Evolutionary conservation across 1,284 basidiomycete species (phyloP).

Genomic region (Tetrapyrgos nigripes): DNA sequence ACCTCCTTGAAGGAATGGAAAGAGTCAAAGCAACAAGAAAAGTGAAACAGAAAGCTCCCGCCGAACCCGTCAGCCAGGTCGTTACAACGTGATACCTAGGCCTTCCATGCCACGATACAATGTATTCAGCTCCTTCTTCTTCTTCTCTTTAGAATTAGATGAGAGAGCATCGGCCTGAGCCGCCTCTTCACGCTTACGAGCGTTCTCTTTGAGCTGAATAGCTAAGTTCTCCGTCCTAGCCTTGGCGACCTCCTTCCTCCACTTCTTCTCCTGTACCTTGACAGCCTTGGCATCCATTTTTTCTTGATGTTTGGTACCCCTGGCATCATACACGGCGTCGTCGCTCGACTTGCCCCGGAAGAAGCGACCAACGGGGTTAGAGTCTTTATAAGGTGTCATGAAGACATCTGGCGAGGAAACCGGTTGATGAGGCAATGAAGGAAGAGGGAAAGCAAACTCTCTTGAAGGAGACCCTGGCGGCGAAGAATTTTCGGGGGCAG

Average conservation of each 20-base stretch:
- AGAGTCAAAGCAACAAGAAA: background rate
- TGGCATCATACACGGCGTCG: background rate
- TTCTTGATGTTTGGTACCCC: background rate
- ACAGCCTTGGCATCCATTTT: slow-evolving; percentile 38
- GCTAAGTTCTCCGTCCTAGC: slow-evolving; percentile 47
- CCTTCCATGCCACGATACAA: slow-evolving; percentile 22
- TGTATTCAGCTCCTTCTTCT: slow-evolving; percentile 11
- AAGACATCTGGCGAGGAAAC: no score
- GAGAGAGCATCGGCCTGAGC: slow-evolving; percentile 35
- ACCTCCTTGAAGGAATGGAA: no score
- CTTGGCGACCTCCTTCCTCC: slow-evolving; percentile 52
- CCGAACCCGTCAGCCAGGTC: no score
- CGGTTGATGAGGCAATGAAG: no score
- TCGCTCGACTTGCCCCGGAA: background rate
- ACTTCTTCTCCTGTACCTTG: slow-evolving; percentile 51
- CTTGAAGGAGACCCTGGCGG: no score
- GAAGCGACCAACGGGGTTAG: background rate
- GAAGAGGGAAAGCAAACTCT: no score
- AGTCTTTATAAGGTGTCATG: background rate
- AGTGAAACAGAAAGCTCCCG: background rate
- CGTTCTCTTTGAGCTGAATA: slow-evolving; percentile 44
- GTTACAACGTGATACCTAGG: no score
- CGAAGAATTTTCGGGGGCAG: no score
- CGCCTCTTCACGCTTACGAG: slow-evolving; percentile 32
- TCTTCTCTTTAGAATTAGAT: slow-evolving; percentile 28